Percentiles rank a stretch among this genome's conserved stretches.
Evolutionary conservation across 108 stramenopile species (phyloP).

Genomic region (Cyclotella distinguenda): DNA sequence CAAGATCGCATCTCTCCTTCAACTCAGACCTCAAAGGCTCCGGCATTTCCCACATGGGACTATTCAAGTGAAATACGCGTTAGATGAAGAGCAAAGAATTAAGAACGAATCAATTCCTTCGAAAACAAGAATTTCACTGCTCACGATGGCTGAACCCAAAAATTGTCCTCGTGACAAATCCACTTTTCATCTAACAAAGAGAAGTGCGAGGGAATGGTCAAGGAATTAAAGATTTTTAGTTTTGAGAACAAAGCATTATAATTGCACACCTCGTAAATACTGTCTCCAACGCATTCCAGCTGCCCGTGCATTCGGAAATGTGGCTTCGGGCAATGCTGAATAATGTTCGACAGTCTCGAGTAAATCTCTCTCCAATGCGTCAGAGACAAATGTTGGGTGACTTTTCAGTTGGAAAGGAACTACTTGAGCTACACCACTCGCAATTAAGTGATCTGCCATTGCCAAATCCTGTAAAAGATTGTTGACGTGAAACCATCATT

Average conservation of each 20-base stretch:
- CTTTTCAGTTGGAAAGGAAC: slow-evolving; percentile 93
- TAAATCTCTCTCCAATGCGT: slow-evolving; percentile 91
- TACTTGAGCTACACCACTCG: slow-evolving; percentile 68
- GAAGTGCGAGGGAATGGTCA: too few relatives aligned
- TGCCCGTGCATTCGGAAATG: slow-evolving; percentile 59
- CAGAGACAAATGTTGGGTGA: slow-evolving; percentile 96
- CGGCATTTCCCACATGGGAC: slow-evolving; percentile 95
- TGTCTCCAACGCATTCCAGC: slow-evolving; percentile 51
- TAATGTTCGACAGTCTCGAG: slow-evolving; percentile 78
- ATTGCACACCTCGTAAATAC: slow-evolving; percentile 12
- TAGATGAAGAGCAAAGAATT: too few relatives aligned
- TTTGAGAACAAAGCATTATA: too few relatives aligned
- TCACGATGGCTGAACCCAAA: slow-evolving; percentile 91
- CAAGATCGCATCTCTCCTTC: slow-evolving; percentile 69
- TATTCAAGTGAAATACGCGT: too few relatives aligned
- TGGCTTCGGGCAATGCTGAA: slow-evolving; percentile 43
- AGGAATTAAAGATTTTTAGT: too few relatives aligned
- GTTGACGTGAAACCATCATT: not conserved
- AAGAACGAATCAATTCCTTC: too few relatives aligned
- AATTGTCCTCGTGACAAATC: slow-evolving; percentile 86
- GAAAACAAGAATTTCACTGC: too few relatives aligned
- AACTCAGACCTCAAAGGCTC: slow-evolving; percentile 64
- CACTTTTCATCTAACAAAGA: slow-evolving; percentile 85
- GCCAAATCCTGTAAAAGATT: slow-evolving; percentile 60
- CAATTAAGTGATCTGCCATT: slow-evolving; percentile 85